These are phyloP conservation scores for Rhynchosporium secalis DNA, from an alignment of 2,329 filamentous ascomycete genomes.

Conservation along the genomic window DNA sequence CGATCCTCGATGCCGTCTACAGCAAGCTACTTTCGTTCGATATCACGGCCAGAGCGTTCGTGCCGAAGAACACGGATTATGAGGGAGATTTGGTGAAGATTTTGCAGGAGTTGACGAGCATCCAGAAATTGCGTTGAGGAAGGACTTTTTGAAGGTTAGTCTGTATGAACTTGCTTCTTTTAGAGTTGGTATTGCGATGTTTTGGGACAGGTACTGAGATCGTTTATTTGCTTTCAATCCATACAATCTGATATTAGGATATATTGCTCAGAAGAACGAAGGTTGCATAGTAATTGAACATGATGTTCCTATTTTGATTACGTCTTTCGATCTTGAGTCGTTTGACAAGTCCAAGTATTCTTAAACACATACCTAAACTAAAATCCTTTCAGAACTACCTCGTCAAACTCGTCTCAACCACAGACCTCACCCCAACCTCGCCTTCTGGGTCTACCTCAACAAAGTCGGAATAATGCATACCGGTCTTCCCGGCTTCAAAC, in stretches of 20 bases:
- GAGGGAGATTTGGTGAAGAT: conserved; percentile 66
- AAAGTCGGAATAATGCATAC: conserved; percentile 86
- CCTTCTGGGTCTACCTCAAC: conserved; percentile 84
- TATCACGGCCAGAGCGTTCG: conserved; percentile 77
- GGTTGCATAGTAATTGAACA: no score
- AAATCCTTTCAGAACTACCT: conserved; percentile 64
- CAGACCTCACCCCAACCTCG: conserved; percentile 56
- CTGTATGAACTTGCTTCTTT: conserved; percentile 31
- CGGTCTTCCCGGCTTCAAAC: conserved; percentile 64
- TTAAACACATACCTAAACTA: not conserved
- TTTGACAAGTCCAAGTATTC: no score
- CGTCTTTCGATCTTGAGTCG: no score
- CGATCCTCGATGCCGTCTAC: conserved; percentile 82
- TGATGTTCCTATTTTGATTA: no score
- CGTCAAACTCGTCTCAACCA: conserved; percentile 72
- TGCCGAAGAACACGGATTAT: conserved; percentile 61
- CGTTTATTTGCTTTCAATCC: not conserved
- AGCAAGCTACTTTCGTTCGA: conserved; percentile 78
- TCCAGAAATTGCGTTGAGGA: conserved; percentile 73
- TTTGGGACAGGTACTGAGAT: no score
- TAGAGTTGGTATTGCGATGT: not conserved
- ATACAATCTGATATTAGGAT: not conserved
- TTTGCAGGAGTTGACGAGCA: conserved; percentile 59
- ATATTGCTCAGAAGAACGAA: no score
- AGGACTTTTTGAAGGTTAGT: conserved; percentile 61